These are phyloP conservation scores for Wickerhamiella australiensis DNA, from an alignment of 805 yeast genomes.

Conservation along the genomic window DNA sequence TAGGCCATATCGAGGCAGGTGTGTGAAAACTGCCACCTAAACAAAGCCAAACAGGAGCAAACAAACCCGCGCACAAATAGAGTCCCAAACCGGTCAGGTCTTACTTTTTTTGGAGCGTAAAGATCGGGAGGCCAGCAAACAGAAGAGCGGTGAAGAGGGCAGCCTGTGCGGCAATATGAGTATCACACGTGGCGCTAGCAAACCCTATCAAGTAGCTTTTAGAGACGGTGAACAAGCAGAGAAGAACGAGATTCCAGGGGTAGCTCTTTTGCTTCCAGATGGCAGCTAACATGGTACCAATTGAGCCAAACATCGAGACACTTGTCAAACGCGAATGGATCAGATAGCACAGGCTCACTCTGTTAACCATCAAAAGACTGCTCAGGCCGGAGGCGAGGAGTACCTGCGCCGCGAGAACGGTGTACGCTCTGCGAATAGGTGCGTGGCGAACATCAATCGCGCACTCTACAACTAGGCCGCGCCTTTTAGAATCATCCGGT, in stretches of 20 bases:
- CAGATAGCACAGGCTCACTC: conserved; percentile 45
- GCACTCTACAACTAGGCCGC: conserved; percentile 65
- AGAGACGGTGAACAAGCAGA: conserved; percentile 56
- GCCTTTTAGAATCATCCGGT: conserved; percentile 66
- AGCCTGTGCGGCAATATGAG: conserved; percentile 57
- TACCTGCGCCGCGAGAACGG: conserved; percentile 54
- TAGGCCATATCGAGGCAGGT: conserved; percentile 54
- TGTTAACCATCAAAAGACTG: conserved; percentile 36
- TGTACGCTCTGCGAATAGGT: conserved; percentile 69
- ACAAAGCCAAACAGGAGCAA: conserved; percentile 64
- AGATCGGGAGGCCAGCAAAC: conserved; percentile 62
- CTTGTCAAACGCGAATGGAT: conserved; percentile 46
- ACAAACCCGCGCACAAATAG: conserved; percentile 42
- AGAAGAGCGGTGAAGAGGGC: conserved; percentile 53
- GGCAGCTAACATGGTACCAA: conserved; percentile 56
- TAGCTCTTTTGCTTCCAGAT: conserved; percentile 51
- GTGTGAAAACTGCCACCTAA: conserved; percentile 54
- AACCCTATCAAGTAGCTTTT: conserved; percentile 67
- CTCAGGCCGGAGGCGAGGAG: conserved; percentile 50
- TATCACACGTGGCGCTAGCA: conserved; percentile 49
- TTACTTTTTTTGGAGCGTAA: conserved; percentile 67
- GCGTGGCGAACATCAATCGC: conserved; percentile 61
- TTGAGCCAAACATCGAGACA: conserved; percentile 44
- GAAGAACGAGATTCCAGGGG: conserved; percentile 50
- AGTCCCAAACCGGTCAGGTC: conserved; percentile 63